Evolutionary conservation across 2,329 filamentous ascomycete species (phyloP).

Genomic region (Alternaria brassicicola): DNA sequence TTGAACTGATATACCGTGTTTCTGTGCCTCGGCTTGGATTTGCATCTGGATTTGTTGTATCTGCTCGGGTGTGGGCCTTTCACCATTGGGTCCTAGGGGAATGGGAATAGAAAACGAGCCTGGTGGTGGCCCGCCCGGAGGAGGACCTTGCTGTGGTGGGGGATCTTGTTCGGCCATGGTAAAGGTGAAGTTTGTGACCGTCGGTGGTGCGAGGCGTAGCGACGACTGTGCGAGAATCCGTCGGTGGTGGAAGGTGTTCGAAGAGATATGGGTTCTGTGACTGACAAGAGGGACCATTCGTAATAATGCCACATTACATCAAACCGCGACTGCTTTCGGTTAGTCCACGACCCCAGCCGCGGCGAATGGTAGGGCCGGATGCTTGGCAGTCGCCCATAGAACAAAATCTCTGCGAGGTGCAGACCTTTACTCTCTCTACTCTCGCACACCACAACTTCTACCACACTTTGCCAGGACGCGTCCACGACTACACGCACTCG

Average conservation of each 20-base stretch:
- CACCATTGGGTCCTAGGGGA: conserved; percentile 44
- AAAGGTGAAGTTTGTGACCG: conserved; percentile 2
- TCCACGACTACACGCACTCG: neutral
- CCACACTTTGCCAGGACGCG: neutral
- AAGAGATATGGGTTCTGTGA: neutral
- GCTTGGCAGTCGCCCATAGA: conserved; percentile 7
- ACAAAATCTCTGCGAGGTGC: conserved; percentile 13
- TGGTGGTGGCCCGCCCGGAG: conserved; percentile 24
- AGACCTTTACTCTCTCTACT: neutral
- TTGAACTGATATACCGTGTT: conserved; percentile 81
- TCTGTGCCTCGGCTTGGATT: conserved; percentile 80
- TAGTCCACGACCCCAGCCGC: neutral
- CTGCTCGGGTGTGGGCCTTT: conserved; percentile 78
- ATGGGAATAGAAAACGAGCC: conserved; percentile 27
- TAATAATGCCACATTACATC: conserved; percentile 18
- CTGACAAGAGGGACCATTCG: conserved; percentile 19
- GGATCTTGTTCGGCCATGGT: conserved; percentile 31
- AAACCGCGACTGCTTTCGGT: neutral
- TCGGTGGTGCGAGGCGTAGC: neutral
- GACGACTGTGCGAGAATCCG: neutral
- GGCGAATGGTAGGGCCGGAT: conserved; percentile 9
- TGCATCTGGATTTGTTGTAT: conserved; percentile 83
- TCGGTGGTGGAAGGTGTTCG: neutral
- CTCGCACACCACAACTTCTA: neutral
- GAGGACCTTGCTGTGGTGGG: conserved; percentile 16